A percentile compares a stretch with the other conserved stretches of the same genome.
Conservation (phyloP, 225 moss, liverwort and hornwort genomes). For the Ulota crispa region DNA sequence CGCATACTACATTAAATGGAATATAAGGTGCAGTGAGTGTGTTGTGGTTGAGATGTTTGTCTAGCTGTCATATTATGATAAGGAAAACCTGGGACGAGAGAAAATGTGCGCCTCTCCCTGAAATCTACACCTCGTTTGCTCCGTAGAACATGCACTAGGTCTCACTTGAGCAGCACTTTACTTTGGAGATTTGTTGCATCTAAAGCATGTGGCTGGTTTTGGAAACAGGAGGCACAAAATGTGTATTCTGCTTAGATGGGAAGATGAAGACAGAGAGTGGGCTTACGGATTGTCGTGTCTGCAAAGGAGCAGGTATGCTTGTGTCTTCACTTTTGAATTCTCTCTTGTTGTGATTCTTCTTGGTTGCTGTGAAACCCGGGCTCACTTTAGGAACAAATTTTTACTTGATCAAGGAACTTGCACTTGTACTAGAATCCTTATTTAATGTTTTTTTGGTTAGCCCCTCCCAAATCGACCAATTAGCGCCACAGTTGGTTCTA, state of each 20-base stretch:
- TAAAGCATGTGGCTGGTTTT: neutral
- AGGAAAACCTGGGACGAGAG: neutral
- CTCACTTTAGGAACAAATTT: neutral
- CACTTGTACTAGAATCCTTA: neutral
- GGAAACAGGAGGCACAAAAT: slow-evolving; percentile 79
- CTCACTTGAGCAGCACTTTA: neutral
- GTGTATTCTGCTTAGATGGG: slow-evolving; percentile 85
- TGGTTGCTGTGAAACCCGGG: neutral
- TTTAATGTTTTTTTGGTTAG: neutral
- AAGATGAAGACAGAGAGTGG: slow-evolving; percentile 86
- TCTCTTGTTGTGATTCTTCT: neutral
- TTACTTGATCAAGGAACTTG: neutral
- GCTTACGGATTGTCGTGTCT: slow-evolving; percentile 77
- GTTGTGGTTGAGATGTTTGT: neutral
- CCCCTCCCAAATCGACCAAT: neutral
- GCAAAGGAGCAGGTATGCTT: slow-evolving; percentile 82
- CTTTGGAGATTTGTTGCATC: neutral
- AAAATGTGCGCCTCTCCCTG: too few species aligned
- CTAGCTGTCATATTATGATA: neutral
- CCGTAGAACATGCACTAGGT: neutral
- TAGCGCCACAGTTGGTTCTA: neutral
- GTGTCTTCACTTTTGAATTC: neutral
- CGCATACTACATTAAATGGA: neutral
- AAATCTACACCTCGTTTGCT: neutral
- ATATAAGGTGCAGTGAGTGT: neutral